These are phyloP conservation scores for Cladosporium sp. DNA, from an alignment of 2,329 filamentous ascomycete species.

Conservation along the genomic window DNA sequence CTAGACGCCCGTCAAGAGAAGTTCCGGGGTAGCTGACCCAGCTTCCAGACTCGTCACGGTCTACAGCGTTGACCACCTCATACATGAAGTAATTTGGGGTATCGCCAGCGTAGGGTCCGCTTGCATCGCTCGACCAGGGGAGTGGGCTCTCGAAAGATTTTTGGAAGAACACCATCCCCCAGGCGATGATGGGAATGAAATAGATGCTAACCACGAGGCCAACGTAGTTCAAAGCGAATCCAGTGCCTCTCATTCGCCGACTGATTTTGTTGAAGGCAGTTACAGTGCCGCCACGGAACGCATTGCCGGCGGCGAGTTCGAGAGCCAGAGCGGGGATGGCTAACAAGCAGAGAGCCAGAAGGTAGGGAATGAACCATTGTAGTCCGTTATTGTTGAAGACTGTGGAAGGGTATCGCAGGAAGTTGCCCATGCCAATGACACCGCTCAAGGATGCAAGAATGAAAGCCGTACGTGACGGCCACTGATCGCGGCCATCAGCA, in stretches of 20 bases:
- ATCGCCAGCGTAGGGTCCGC: slow-evolving; percentile 56
- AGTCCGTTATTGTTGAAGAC: slow-evolving; percentile 62
- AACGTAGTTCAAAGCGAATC: slow-evolving; percentile 54
- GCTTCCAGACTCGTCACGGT: slow-evolving; percentile 35
- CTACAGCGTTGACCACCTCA: slow-evolving; percentile 36
- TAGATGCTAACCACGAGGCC: slow-evolving; percentile 58
- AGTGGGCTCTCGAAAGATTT: slow-evolving; percentile 56
- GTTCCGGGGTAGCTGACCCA: slow-evolving; percentile 50
- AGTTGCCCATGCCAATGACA: slow-evolving; percentile 59
- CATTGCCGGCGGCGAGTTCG: slow-evolving; percentile 55
- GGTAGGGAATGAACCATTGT: slow-evolving; percentile 63
- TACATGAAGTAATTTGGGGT: slow-evolving; percentile 33
- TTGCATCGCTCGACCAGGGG: slow-evolving; percentile 53
- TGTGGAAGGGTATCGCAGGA: slow-evolving; percentile 59
- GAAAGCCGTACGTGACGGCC: slow-evolving; percentile 57
- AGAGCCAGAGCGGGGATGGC: slow-evolving; percentile 58
- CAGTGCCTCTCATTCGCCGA: slow-evolving; percentile 44
- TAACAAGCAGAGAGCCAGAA: slow-evolving; percentile 56
- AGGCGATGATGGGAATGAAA: slow-evolving; percentile 58
- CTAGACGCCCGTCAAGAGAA: slow-evolving; percentile 55
- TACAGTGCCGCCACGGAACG: slow-evolving; percentile 45
- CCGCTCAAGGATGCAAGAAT: slow-evolving; percentile 61
- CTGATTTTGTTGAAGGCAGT: slow-evolving; percentile 47
- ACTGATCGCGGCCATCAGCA: slow-evolving; percentile 51
- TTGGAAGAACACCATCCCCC: slow-evolving; percentile 62